Evolutionary conservation across 768 basidiomycete genomes (phyloP).

Genomic region (Lactifluus echinatus): DNA sequence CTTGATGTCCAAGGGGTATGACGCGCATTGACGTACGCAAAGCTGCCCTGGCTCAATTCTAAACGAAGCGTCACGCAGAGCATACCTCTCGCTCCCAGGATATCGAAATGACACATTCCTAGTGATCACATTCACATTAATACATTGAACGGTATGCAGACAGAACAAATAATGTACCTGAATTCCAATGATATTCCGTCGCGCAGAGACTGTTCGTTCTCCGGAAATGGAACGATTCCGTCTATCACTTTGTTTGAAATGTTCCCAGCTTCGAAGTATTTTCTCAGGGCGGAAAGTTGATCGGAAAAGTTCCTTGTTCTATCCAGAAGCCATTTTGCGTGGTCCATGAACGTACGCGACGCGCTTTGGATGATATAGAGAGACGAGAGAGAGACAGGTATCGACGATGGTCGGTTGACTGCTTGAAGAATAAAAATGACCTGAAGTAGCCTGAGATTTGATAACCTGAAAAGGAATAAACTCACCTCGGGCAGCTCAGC

Average conservation of each 20-base stretch:
- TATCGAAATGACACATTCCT: constrained; percentile 70
- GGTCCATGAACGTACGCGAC: constrained; percentile 39
- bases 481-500: constrained; percentile 17
- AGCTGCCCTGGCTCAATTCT: constrained; percentile 62
- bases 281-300: constrained; percentile 43
- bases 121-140: neutral
- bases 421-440: constrained; percentile 19
- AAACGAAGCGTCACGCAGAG: constrained; percentile 60
- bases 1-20: neutral
- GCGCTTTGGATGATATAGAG: constrained; percentile 50
- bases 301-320: constrained; percentile 49
- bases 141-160: neutral
- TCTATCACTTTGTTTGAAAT: constrained; percentile 53
- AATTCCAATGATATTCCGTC: constrained; percentile 47
- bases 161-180: constrained; percentile 30
- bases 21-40: constrained; percentile 41
- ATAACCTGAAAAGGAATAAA: neutral
- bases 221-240: constrained; percentile 35
- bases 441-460: neutral
- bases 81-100: constrained; percentile 42
- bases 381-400: constrained; percentile 4
- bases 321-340: constrained; percentile 41
- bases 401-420: constrained; percentile 5
- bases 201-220: constrained; percentile 11
- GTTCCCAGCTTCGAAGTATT: constrained; percentile 53